These are phyloP conservation scores for Benincasa hispida DNA, from an alignment of 306 rosid genomes.

Conservation along the genomic window DNA sequence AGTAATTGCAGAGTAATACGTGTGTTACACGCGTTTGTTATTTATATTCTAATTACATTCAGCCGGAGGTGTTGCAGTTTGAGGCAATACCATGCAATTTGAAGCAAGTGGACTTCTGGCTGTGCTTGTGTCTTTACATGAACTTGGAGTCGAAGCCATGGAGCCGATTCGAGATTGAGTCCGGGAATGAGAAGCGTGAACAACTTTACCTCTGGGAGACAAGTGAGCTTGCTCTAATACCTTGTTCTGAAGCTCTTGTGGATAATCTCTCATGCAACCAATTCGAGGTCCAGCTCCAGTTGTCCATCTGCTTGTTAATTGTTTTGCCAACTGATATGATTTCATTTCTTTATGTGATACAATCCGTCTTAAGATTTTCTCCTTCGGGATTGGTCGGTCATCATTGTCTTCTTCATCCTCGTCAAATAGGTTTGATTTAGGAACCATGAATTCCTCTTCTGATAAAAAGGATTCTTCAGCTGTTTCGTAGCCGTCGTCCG, in stretches of 20 bases:
- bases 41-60: conserved; percentile 5
- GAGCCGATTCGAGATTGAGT: conserved; percentile 29
- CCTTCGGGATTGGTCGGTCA: conserved; percentile 42
- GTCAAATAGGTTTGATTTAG: conserved; percentile 51
- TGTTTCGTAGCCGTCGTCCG: conserved; percentile 59
- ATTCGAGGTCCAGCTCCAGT: conserved; percentile 81
- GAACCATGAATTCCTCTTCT: conserved; percentile 65
- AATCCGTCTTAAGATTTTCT: conserved; percentile 47
- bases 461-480: conserved; percentile 59
- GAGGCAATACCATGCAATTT: not conserved
- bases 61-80: conserved; percentile 6
- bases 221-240: conserved; percentile 60
- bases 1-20: not conserved
- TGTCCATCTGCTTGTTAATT: conserved; percentile 53
- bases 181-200: conserved; percentile 8
- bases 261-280: conserved; percentile 91
- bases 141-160: conserved; percentile 11
- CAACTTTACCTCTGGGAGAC: conserved; percentile 41
- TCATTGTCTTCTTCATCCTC: conserved; percentile 26
- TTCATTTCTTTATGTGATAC: conserved; percentile 59
- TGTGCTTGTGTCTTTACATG: conserved; percentile 10
- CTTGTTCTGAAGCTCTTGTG: conserved; percentile 47
- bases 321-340: conserved; percentile 62
- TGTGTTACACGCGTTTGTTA: not conserved
- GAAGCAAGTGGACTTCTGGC: not conserved